Percentiles rank a stretch among this genome's conserved stretches.
Evolutionary conservation across 805 yeast genomes (phyloP).

Genomic region (Groenewaldozyma tartarivorans): DNA sequence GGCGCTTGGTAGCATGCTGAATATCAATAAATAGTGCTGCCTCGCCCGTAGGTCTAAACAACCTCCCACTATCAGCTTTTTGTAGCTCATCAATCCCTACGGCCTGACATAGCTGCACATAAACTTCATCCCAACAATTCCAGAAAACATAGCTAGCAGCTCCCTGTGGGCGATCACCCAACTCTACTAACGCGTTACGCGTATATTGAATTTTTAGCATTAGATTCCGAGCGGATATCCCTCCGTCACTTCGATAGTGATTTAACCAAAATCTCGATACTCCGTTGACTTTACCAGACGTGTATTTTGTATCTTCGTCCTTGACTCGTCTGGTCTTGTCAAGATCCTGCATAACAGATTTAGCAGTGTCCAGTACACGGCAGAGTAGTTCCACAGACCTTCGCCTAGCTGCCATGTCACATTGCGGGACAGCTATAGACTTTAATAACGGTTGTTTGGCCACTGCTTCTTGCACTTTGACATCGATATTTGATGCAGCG

Average conservation of each 20-base stretch:
- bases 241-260: background rate
- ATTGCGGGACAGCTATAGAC: conserved; percentile 19
- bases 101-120: conserved; percentile 22
- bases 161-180: conserved; percentile 23
- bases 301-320: conserved; percentile 1
- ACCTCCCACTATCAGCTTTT: conserved; percentile 21
- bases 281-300: background rate
- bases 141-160: conserved; percentile 25
- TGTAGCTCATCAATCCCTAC: conserved; percentile 19
- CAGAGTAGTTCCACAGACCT: conserved; percentile 16
- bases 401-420: conserved; percentile 22
- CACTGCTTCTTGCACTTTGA: conserved; percentile 22
- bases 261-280: background rate
- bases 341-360: conserved; percentile 15
- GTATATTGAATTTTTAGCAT: conserved; percentile 16
- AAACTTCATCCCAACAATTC: conserved; percentile 27
- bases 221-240: conserved; percentile 8
- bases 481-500: conserved; percentile 22
- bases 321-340: conserved; percentile 4
- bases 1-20: conserved; percentile 15
- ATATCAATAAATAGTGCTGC: conserved; percentile 24
- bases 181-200: conserved; percentile 19
- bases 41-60: conserved; percentile 25
- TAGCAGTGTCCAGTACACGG: conserved; percentile 18
- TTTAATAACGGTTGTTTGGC: conserved; percentile 22